These are phyloP conservation scores for Ascochyta fabae DNA, from an alignment of 2,329 filamentous ascomycete genomes.

Conservation along the genomic window DNA sequence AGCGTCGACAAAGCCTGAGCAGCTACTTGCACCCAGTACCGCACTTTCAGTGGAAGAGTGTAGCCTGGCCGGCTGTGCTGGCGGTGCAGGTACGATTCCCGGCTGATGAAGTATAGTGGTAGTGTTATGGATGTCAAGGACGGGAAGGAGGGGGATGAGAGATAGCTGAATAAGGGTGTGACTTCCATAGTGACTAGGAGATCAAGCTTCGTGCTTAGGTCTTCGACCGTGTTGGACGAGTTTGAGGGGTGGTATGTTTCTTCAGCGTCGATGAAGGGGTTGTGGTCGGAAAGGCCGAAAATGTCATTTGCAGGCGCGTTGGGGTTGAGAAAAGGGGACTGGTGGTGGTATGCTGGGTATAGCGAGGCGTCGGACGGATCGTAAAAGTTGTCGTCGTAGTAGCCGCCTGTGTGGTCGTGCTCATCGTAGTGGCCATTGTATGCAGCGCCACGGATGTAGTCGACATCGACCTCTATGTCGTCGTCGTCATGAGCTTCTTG, in stretches of 20 bases:
- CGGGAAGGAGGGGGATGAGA: slow-evolving; percentile 33
- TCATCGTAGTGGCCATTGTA: slow-evolving; percentile 41
- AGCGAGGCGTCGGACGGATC: slow-evolving; percentile 31
- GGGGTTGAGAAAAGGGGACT: slow-evolving; percentile 4
- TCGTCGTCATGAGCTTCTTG: slow-evolving; percentile 19
- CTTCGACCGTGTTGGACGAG: slow-evolving; percentile 26
- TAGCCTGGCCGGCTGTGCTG: slow-evolving; percentile 29
- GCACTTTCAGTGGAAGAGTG: slow-evolving; percentile 38
- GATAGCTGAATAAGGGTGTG: slow-evolving; percentile 42
- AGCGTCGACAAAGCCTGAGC: slow-evolving; percentile 41
- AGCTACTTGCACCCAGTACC: slow-evolving; percentile 43
- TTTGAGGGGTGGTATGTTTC: slow-evolving; percentile 22
- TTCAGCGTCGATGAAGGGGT: slow-evolving; percentile 42
- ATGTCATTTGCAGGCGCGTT: slow-evolving; percentile 29
- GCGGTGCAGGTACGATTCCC: slow-evolving; percentile 31
- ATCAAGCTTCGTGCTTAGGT: slow-evolving; percentile 38
- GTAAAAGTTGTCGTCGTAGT: slow-evolving; percentile 48
- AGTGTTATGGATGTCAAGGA: slow-evolving; percentile 38
- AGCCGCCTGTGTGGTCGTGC: slow-evolving; percentile 42
- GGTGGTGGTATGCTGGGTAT: slow-evolving; percentile 35
- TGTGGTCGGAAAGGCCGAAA: slow-evolving; percentile 40
- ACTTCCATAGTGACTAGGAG: slow-evolving; percentile 44
- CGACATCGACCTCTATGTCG: slow-evolving; percentile 33
- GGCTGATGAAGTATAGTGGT: slow-evolving; percentile 44
- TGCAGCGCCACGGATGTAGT: slow-evolving; percentile 35